Percentiles rank a stretch among this genome's conserved stretches.
Evolutionary conservation across 2,329 filamentous ascomycete genomes (phyloP).

Genomic region (Aaosphaeria pasadenensis): DNA sequence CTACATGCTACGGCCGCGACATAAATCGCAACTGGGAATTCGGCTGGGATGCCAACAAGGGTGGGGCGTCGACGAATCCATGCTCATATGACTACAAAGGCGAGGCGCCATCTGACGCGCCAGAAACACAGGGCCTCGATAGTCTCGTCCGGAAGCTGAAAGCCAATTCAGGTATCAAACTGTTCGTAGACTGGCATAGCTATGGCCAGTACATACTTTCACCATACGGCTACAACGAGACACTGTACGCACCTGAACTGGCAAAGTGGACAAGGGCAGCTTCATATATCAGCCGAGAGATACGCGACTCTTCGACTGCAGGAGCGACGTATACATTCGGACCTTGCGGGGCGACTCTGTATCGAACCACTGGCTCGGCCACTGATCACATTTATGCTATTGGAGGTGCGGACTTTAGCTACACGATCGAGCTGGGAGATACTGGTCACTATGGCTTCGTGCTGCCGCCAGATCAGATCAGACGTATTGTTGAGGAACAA

Average conservation of each 20-base stretch:
- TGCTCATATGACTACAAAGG: constrained; percentile 31
- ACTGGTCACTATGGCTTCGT: constrained; percentile 48
- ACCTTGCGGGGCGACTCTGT: constrained; percentile 58
- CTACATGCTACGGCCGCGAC: constrained; percentile 29
- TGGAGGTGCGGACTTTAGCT: constrained; percentile 41
- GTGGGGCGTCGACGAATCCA: constrained; percentile 26
- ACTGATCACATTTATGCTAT: constrained; percentile 43
- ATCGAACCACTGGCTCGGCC: constrained; percentile 48
- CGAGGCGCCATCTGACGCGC: constrained; percentile 21
- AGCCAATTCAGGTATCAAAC: constrained; percentile 49
- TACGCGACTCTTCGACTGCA: constrained; percentile 41
- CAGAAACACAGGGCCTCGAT: constrained; percentile 40
- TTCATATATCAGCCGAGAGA: constrained; percentile 45
- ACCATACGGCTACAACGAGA: constrained; percentile 58
- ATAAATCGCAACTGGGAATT: constrained; percentile 35
- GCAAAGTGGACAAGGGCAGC: constrained; percentile 51
- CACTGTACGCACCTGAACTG: constrained; percentile 45
- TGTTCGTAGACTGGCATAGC: constrained; percentile 64
- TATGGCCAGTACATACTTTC: constrained; percentile 60
- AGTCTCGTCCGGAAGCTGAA: constrained; percentile 45
- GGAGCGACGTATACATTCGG: constrained; percentile 41
- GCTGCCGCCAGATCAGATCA: constrained; percentile 47
- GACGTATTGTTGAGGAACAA: constrained; percentile 44
- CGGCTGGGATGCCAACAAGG: constrained; percentile 23
- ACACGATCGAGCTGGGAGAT: constrained; percentile 49